Base-by-base conservation (phyloP, 2,329 filamentous ascomycete genomes). In the Elsinoe fawcettii region DNA sequence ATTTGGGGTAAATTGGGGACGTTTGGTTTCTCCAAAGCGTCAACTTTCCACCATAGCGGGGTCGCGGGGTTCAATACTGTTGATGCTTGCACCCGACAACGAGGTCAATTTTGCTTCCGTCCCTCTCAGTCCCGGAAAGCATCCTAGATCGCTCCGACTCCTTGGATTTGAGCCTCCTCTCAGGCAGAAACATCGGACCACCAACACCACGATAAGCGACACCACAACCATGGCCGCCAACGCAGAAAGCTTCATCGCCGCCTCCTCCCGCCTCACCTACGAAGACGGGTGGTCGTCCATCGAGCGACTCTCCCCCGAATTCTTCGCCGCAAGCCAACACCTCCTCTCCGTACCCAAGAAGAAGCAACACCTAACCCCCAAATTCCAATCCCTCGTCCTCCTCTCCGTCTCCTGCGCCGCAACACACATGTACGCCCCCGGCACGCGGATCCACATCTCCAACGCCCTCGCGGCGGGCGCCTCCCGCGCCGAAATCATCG, bases 341-440 rank as follows among this genome's bases (percentile, higher is more conserved):
- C 60, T 70, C 9, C 64, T 64, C 30, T 55, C 56, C 47, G 65
- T 69, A 5, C 68, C 70, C 2, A 63, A 66, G 30, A 59, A 62
- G 32, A 68, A 69, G 51, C 54, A 63, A 18, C 67, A 73, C 58
- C 69, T 77, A 6, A 61, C 67, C 1, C 66, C 66, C 46, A 77
- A 76, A 59, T 66, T 72, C 56, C 74, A 76, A 61, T 62, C 68
- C 20, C 64, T 77, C n/a, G 64, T 76, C n/a, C 67, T 67, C 16
- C 67, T 77, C 22, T 70, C 74, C 14, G 73, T 77, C 20, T 70
- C 73, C 59, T 70, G 71, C 51, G 68, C 74, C 7, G 67, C 70
- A 5, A 77, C 75, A 5, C 74, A 77, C 60, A 69, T 78, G 5
- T 73, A 77, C 60, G 46, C 66, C 0, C 73, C 75, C 0, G 73